Base-by-base conservation (phyloP, 306 rosid species). In the Datisca glomerata region DNA sequence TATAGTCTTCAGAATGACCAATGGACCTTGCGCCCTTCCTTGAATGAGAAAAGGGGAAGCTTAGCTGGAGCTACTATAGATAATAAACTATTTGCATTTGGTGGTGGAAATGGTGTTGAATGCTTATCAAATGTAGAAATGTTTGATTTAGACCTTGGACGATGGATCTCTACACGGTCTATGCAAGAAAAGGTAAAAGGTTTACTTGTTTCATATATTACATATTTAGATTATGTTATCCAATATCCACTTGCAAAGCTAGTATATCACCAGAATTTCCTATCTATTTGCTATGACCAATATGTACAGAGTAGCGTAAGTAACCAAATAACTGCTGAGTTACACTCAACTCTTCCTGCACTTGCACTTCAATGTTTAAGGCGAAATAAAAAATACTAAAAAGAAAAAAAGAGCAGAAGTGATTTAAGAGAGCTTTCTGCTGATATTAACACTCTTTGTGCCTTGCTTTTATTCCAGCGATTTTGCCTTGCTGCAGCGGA, bases 11-110 rank as follows among this genome's bases (percentile, higher is more conserved):
- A 41, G 50, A 35, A 21, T 33, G 73, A 78, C 35, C 61, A 54
- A 43, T 84, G 96, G 98, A 74, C 80, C 15, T 8, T 18, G 45
- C 16, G 80, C 47, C 93, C 96, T 62, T 61, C 93, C 23, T 27
- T 89, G 61, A 72, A 53, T 60, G 53, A 64, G 56, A 63, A 45
- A 55, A 89, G 72, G 61, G 96, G 96, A 42, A 77, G 93, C 57
- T 68, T 79, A 27, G 66, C 76, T 40, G 73, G 61, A 60, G 73
- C 70, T 53, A 58, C 59, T 53, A 29, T 61, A 31, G 68, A 53
- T 49, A 39, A 63, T 25, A 65, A 67, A 63, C 7, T 67, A 41
- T 83, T 68, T 63, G 65, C 60, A 23, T 35, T 74, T 55, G 79
- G 74, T 47, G 67, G 78, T 8, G 76, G 76, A 12, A 63, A 77